Base-by-base conservation (phyloP, 2,329 filamentous ascomycete genomes). In the Fusarium sarcochroum region DNA sequence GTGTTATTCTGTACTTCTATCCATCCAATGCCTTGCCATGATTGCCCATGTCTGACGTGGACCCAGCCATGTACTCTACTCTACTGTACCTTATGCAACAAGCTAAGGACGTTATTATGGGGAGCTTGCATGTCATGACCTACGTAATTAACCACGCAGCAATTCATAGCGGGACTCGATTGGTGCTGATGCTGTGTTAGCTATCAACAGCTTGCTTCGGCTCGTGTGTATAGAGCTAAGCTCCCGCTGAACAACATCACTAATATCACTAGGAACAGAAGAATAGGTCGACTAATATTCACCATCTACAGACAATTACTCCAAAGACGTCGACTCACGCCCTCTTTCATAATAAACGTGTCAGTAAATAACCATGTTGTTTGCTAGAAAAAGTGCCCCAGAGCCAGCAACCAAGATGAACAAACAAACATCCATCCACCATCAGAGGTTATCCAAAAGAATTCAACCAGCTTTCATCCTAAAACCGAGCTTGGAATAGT, bases 11-110 rank as follows among this genome's bases (percentile, higher is more conserved):
- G 21, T 35, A 30, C 35, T 20, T 38, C 25, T 7, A 27, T 47
- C 37, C 53, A 20, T 21, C 37, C 53, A 44, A 44, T 59, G 18
- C 45, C 34, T 58, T 51, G 35, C 38, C 37, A 23, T 41, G 25
- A 47, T 38, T 49, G 38, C 18, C 32, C 38, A 6, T 23, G 60
- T 51, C 34, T 70, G 68, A 70, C 70, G 66, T 72, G 66, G 70
- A 58, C 49, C 56, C 20, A 40, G 49, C 56, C 46, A 41, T 40
- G 21, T 40, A 18, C 38, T 30, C 10, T 17, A 50, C 25, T 46
- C 27, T 21, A 46, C 17, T 27, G n/a, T 35, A 11, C 34, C n/a
- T 30, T 42, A 41, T 23, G 40, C 40, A 41, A 41, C 20, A 14
- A 40, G 34, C 32, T 51, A n/a, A n/a, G n/a, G n/a, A 20, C 20